Evolutionary conservation across 2,329 filamentous ascomycete species (phyloP).

Genomic region (Chaetoscypha palmicola): DNA sequence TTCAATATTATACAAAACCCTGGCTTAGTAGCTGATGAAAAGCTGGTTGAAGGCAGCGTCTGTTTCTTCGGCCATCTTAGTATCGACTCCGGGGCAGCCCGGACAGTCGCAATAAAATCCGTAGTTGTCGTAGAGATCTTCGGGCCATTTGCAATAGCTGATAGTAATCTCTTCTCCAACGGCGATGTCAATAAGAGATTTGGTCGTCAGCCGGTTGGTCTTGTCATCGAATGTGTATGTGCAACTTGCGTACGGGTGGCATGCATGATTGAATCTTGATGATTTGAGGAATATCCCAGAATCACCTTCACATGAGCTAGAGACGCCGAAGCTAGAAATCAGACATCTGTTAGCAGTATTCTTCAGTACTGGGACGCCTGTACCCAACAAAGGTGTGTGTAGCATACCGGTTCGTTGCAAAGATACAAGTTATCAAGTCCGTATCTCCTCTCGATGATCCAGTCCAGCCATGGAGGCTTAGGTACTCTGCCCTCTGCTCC

Average conservation of each 20-base stretch:
- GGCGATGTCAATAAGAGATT: slow-evolving; percentile 32
- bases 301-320: slow-evolving; percentile 11
- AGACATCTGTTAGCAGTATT: no score
- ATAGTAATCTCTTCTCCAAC: slow-evolving; percentile 46
- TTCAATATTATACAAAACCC: no score
- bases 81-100: slow-evolving; percentile 32
- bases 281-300: slow-evolving; percentile 43
- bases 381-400: not conserved
- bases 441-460: slow-evolving; percentile 4
- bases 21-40: not conserved
- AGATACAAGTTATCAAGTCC: slow-evolving; percentile 21
- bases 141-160: slow-evolving; percentile 38
- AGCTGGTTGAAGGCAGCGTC: not conserved
- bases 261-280: slow-evolving; percentile 54
- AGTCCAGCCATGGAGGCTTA: slow-evolving; percentile 15
- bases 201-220: slow-evolving; percentile 36
- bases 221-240: slow-evolving; percentile 31
- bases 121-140: slow-evolving; percentile 37
- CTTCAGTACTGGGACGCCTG: not conserved
- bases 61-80: slow-evolving; percentile 3
- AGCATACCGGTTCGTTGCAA: slow-evolving; percentile 27
- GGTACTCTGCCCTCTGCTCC: slow-evolving; percentile 19
- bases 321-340: slow-evolving; percentile 13
- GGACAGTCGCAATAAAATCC: slow-evolving; percentile 49
- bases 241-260: slow-evolving; percentile 39